These are phyloP conservation scores for Cyclotella sp. DNA, from an alignment of 108 stramenopile species.

Conservation along the genomic window DNA sequence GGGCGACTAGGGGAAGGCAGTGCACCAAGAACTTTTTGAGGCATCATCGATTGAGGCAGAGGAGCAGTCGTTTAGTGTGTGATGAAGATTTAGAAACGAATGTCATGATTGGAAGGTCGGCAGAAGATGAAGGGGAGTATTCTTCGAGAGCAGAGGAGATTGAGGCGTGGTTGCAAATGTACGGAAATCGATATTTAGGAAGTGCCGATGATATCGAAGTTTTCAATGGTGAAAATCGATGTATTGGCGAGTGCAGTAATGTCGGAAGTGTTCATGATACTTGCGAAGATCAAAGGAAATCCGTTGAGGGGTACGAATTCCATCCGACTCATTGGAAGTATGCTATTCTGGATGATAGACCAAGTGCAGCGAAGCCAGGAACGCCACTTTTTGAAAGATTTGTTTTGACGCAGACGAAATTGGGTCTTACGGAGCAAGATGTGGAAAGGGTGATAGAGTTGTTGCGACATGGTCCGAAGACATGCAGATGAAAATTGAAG, in stretches of 20 bases:
- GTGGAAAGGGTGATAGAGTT: constrained; percentile 32
- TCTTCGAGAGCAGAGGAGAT: constrained; percentile 53
- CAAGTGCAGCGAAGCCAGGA: constrained; percentile 36
- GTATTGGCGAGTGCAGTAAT: neutral
- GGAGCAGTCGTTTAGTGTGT: neutral
- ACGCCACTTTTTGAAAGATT: constrained; percentile 51
- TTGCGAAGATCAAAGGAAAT: neutral
- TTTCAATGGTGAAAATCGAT: neutral
- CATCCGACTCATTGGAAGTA: constrained; percentile 42
- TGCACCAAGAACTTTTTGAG: constrained; percentile 40
- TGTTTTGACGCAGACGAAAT: constrained; percentile 58
- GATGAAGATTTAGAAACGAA: neutral
- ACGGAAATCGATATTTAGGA: constrained; percentile 41
- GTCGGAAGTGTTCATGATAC: neutral
- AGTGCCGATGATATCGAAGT: neutral
- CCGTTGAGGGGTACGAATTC: constrained; percentile 23
- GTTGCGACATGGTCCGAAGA: constrained; percentile 33
- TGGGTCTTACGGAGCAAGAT: constrained; percentile 55
- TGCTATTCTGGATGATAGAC: constrained; percentile 53
- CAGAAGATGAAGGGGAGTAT: constrained; percentile 48
- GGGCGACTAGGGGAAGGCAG: constrained; percentile 44
- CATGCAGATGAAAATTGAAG: too few relatives aligned
- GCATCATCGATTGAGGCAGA: constrained; percentile 16
- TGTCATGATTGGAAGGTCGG: constrained; percentile 30
- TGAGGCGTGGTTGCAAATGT: constrained; percentile 50